phyloP scores from a whole-genome alignment of 345 rosid genomes.

The Crucihimalaya himalaica region DNA sequence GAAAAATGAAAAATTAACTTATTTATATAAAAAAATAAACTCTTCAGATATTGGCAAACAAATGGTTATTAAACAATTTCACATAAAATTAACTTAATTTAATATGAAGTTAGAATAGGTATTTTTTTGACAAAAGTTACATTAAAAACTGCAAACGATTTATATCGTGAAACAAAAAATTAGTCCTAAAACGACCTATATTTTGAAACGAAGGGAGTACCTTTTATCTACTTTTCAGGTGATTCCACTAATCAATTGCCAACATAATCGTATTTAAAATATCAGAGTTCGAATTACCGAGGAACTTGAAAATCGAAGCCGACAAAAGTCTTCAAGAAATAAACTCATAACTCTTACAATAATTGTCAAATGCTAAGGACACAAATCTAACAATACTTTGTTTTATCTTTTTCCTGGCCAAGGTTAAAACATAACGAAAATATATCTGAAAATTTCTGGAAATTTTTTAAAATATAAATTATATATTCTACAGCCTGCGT shows the following conservation, averaged over 20 bases:
- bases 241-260: neutral
- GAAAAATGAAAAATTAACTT: too few species aligned
- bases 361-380: neutral
- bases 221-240: neutral
- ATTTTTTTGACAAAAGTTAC: too few species aligned
- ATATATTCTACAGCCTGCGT: constrained; percentile 37
- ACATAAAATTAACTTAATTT: too few species aligned
- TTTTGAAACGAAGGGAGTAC: too few species aligned
- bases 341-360: neutral
- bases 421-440: neutral
- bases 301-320: constrained; percentile 1
- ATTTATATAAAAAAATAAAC: too few species aligned
- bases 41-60: too few species aligned
- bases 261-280: neutral
- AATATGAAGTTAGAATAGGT: too few species aligned
- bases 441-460: neutral
- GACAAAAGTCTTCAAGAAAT: neutral
- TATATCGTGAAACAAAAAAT: too few species aligned
- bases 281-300: neutral
- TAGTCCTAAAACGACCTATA: too few species aligned
- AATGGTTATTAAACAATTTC: too few species aligned
- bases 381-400: neutral
- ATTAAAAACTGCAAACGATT: too few species aligned
- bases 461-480: constrained; percentile 1
- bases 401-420: neutral